Evolutionary conservation across 148 eudicot genomes (phyloP), one percentile per base, ranked within the genome.

Genomic region (Suaeda aralocaspica): DNA sequence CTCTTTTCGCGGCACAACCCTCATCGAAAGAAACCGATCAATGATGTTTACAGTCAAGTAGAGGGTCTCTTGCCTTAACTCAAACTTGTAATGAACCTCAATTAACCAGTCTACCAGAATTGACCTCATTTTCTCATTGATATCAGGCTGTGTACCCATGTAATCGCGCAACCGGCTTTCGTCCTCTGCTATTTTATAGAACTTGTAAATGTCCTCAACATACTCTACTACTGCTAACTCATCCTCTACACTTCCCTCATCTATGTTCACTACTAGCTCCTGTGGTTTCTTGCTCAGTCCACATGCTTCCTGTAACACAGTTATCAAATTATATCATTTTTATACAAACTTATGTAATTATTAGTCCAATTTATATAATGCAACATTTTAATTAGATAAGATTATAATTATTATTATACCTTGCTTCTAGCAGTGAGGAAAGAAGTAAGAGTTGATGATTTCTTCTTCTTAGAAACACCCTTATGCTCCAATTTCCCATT

Each of bases 391-490:
- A n/a, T n/a, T n/a, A n/a, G n/a, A n/a, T n/a, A n/a, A 36, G 22
- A 10, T 28, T 16, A 28, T 52, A 25, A 36, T 55, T 6, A 59
- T 33, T 36, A 31, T 36, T 61, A 64, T 61, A 81, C 84, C 87
- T 84, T 82, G 84, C 88, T 84, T 4, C 84, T 77, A 24, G 82
- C 85, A 24, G 88, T 77, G 73, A 84, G 83, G 64, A 81, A 70
- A 34, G 85, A 74, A 21, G 85, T 79, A 5, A 82, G 13, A 33
- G 78, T 80, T 12, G 76, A 67, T 21, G 78, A 66, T 66, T 77
- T 76, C 70, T 56, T 60, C 70, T 68, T 74, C 60, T 55, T 70
- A 26, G 66, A 64, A 25, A 48, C 77, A 59, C 65, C 69, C 60
- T 77, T 77, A 41, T 52, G 59, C 52, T 68, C 70, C 1, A 31